Evolutionary conservation across 139 green algal species (phyloP).

Genomic region (Chlamydomonas incerta): DNA sequence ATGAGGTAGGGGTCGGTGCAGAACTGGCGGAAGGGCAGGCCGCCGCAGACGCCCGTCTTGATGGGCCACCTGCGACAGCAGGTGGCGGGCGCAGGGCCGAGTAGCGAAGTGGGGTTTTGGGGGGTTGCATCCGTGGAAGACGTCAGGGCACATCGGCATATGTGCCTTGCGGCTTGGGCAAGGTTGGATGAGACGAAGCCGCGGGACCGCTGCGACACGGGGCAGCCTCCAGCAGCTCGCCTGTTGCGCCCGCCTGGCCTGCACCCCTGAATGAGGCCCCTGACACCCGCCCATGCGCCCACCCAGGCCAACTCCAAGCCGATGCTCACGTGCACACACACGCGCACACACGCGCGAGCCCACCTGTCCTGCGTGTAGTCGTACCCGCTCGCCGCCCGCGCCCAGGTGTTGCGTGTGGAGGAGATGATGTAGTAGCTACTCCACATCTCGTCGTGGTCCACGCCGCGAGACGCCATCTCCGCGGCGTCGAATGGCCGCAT

Average conservation of each 20-base stretch:
- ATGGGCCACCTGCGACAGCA: conserved; percentile 31
- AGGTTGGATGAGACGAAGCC: too few relatives aligned
- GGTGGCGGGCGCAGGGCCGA: too few relatives aligned
- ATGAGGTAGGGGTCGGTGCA: conserved; percentile 43
- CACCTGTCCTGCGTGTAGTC: conserved; percentile 44
- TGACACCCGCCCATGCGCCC: too few relatives aligned
- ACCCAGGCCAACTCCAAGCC: too few relatives aligned
- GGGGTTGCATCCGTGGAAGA: too few relatives aligned
- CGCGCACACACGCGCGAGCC: neutral
- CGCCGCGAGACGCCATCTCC: neutral
- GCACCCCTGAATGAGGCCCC: too few relatives aligned
- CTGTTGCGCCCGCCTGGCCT: too few relatives aligned
- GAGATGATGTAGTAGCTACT: conserved; percentile 22
- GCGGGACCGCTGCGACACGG: too few relatives aligned
- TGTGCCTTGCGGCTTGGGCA: too few relatives aligned
- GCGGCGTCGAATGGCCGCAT: neutral
- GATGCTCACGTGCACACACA: neutral
- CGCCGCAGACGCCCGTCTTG: conserved; percentile 21
- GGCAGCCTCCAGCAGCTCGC: too few relatives aligned
- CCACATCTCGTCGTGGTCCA: conserved; percentile 39
- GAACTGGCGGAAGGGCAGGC: conserved; percentile 26
- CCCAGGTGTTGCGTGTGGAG: conserved; percentile 34
- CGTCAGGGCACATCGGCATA: too few relatives aligned
- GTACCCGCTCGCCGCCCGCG: conserved; percentile 30
- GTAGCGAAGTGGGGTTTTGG: too few relatives aligned